These are phyloP conservation scores for Domatiomyces catenatus DNA, from an alignment of 2,329 filamentous ascomycete genomes.

Conservation along the genomic window DNA sequence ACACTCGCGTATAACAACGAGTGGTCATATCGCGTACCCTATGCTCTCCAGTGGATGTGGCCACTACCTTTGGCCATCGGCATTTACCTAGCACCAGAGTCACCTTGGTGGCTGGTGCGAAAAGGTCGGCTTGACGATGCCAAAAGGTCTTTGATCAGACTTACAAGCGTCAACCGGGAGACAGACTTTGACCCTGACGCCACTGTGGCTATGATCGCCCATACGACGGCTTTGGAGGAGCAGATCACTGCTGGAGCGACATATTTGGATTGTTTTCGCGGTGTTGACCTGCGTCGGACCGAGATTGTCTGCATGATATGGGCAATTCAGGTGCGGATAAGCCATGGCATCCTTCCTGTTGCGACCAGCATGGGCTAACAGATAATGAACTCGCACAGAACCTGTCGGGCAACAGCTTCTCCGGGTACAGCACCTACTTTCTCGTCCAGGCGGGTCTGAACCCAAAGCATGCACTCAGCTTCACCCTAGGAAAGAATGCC, in stretches of 20 bases:
- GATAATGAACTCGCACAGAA: slow-evolving; percentile 27
- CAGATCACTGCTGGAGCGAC: slow-evolving; percentile 56
- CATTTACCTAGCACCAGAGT: slow-evolving; percentile 34
- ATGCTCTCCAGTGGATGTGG: slow-evolving; percentile 38
- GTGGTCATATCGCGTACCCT: slow-evolving; percentile 38
- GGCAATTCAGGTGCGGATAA: slow-evolving; percentile 40
- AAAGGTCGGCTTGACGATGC: slow-evolving; percentile 32
- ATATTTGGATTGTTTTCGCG: slow-evolving; percentile 73
- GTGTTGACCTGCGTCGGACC: slow-evolving; percentile 63
- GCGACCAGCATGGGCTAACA: not conserved
- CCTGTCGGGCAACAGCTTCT: slow-evolving; percentile 49
- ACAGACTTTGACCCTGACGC: slow-evolving; percentile 66
- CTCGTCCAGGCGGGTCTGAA: slow-evolving; percentile 25
- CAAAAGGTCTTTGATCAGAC: slow-evolving; percentile 26
- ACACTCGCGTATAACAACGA: slow-evolving; percentile 31
- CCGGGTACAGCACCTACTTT: slow-evolving; percentile 49
- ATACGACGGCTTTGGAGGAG: slow-evolving; percentile 68
- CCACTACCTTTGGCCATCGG: slow-evolving; percentile 33
- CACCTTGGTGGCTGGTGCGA: slow-evolving; percentile 37
- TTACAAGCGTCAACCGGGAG: slow-evolving; percentile 36
- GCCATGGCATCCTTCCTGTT: slow-evolving; percentile 47
- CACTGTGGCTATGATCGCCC: slow-evolving; percentile 81
- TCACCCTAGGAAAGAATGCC: slow-evolving; percentile 35
- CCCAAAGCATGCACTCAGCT: slow-evolving; percentile 20
- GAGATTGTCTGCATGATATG: slow-evolving; percentile 54